Base-by-base conservation (phyloP, 179 eudicot species). In the Amaranthus tricolor region DNA sequence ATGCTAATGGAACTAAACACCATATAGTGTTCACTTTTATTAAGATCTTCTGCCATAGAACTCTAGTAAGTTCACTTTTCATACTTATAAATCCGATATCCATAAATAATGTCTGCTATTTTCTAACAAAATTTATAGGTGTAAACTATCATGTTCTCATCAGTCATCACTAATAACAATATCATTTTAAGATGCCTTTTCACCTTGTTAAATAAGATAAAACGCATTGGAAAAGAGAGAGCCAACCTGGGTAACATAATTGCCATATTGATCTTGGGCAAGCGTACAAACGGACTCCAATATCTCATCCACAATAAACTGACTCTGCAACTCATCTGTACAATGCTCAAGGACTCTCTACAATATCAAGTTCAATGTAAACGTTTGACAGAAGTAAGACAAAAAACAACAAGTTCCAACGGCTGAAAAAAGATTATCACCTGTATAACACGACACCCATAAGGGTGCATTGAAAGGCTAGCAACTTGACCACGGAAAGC, bases 401-500 rank as follows among this genome's bases (percentile, higher is more conserved):
- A 52, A 7, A 13, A 2, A 14, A 55, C 14, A n/a, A 40, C 2
- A 20, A 44, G 66, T 48, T 60, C 53, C 17, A 31, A 57, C 52
- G 66, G 9, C 68, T 5, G 6, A 65, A 49, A 73, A 71, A 17
- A 61, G 21, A 14, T 45, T 24, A 59, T 59, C 51, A 93, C 98
- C 97, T 94, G 98, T 76, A 94, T 90, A 79, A 94, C 98, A 72
- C 97, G 97, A 62, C 98, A 94, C 76, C 97, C 98, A 86, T 94
- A 94, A 7, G 98, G 98, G 86, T 93, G 98, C 80, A 84, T 92
- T 7, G 98, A 92, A 54, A 94, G 90, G 55, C 60, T 75, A 62
- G 89, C 90, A 75, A 94, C 97, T 79, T 92, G 90, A 70, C 87
- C 90, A 49, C 82, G 86, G 73, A 94, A 94, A 73, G 98, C 82